Percentiles rank a stretch among this genome's conserved stretches.
These are phyloP conservation scores for Colletotrichum truncatum DNA, from an alignment of 2,329 filamentous ascomycete species.

Conservation along the genomic window DNA sequence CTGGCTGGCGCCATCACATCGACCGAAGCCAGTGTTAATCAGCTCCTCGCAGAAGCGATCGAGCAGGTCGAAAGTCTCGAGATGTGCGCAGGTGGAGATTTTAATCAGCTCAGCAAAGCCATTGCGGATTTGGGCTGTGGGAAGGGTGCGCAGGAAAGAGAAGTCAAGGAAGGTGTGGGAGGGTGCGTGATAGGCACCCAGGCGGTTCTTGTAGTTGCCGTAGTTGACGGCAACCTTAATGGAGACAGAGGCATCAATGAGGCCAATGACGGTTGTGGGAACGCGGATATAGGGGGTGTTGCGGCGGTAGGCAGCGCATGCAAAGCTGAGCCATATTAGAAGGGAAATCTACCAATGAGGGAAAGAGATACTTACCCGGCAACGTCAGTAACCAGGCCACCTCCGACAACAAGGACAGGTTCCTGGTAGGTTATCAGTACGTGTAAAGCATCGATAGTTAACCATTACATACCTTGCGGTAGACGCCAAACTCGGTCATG, in stretches of 20 bases:
- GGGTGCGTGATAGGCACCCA: conserved; percentile 78
- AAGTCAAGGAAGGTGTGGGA: conserved; percentile 79
- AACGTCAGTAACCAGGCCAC: conserved; percentile 77
- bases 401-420: conserved; percentile 72
- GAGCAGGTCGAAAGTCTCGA: conserved; percentile 72
- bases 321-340: conserved; percentile 58
- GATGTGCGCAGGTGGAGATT: conserved; percentile 76
- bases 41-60: conserved; percentile 76
- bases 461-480: conserved; percentile 59
- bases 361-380: conserved; percentile 62
- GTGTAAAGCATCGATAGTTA: background rate
- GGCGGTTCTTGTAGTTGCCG: conserved; percentile 78
- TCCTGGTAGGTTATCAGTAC: conserved; percentile 50
- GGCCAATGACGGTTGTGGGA: conserved; percentile 78
- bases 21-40: conserved; percentile 72
- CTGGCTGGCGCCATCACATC: conserved; percentile 61
- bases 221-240: conserved; percentile 86
- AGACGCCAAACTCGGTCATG: conserved; percentile 78
- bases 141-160: conserved; percentile 74
- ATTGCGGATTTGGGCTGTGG: conserved; percentile 74
- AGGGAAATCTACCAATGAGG: conserved; percentile 28
- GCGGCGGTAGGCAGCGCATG: conserved; percentile 76
- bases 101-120: conserved; percentile 81
- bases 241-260: conserved; percentile 79
- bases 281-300: conserved; percentile 80